Evolutionary conservation across 352 stramenopile species (phyloP).

Genomic region (Globisporangium canariense): DNA sequence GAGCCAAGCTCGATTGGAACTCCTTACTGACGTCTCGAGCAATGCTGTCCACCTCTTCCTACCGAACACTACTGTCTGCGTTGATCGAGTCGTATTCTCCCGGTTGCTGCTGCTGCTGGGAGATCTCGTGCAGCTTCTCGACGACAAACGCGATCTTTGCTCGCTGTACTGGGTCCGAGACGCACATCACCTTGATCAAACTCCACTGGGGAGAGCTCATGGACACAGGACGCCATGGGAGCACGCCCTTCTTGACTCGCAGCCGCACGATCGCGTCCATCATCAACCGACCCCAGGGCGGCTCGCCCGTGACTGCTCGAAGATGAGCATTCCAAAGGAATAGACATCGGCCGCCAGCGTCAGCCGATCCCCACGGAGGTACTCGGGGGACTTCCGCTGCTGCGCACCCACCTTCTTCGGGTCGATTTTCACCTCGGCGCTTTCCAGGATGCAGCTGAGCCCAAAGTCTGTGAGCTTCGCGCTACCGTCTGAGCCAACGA

Average conservation of each 20-base stretch:
- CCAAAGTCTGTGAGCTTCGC: conserved; percentile 30
- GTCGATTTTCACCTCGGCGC: conserved; percentile 3
- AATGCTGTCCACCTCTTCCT: not conserved
- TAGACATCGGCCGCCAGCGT: conserved; percentile 23
- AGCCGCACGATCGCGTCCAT: conserved; percentile 2
- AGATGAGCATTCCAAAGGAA: conserved; percentile 23
- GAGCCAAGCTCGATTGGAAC: too few relatives aligned
- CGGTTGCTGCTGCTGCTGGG: not conserved
- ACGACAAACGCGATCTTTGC: conserved; percentile 10
- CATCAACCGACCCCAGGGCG: conserved; percentile 9
- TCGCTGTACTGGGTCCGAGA: conserved; percentile 1
- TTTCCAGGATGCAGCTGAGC: conserved; percentile 11
- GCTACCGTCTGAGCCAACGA: conserved; percentile 36
- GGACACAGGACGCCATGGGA: not conserved
- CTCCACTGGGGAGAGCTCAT: conserved; percentile 11
- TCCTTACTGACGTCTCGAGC: too few relatives aligned
- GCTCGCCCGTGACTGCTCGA: conserved; percentile 16
- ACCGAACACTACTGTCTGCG: not conserved
- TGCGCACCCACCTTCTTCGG: not conserved
- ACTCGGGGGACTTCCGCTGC: conserved; percentile 19
- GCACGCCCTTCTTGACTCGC: conserved; percentile 1
- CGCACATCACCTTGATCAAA: conserved; percentile 21
- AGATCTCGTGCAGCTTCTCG: conserved; percentile 8
- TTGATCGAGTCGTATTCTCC: too few relatives aligned
- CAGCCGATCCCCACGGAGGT: not conserved